phyloP scores from a whole-genome alignment of 2,329 filamentous ascomycete genomes.

The Metarhizium brunneum region DNA sequence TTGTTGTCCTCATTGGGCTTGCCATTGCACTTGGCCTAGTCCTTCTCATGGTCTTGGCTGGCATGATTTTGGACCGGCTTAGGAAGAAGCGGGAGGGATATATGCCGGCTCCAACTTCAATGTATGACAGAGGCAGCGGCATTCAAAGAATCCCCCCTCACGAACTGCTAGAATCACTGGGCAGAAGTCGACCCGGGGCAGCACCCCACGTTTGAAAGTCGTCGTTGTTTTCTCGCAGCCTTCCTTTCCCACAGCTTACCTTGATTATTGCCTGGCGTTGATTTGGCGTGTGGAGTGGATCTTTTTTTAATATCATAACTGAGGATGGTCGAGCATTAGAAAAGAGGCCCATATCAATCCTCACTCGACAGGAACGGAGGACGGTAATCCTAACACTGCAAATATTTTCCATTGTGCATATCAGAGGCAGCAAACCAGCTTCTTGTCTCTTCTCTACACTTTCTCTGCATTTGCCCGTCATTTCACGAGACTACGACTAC shows the following conservation, averaged over 20 bases:
- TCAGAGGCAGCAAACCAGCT: neutral
- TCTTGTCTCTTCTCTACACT: constrained; percentile 10
- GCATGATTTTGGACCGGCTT: constrained; percentile 65
- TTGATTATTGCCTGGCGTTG: constrained; percentile 26
- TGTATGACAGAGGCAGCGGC: constrained; percentile 50
- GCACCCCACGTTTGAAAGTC: constrained; percentile 39
- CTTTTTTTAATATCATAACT: constrained; percentile 3
- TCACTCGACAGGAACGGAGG: neutral
- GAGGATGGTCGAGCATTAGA: neutral
- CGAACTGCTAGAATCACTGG: constrained; percentile 47
- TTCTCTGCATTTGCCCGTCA: constrained; percentile 12
- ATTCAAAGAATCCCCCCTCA: constrained; percentile 52
- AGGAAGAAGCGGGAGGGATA: constrained; percentile 75
- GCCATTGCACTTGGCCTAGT: constrained; percentile 70
- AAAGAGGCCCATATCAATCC: constrained; percentile 8
- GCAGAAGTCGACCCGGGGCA: constrained; percentile 33
- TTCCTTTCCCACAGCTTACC: constrained; percentile 7
- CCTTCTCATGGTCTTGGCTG: constrained; percentile 66
- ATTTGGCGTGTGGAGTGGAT: constrained; percentile 16
- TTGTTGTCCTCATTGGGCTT: constrained; percentile 72
- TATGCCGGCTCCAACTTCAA: constrained; percentile 61
- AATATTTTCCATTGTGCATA: neutral
- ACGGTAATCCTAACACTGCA: neutral
- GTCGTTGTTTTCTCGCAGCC: neutral
- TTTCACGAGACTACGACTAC: constrained; percentile 24